phyloP scores from a whole-genome alignment of 2,329 filamentous ascomycete species.

The Didymosphaeria variabile region DNA sequence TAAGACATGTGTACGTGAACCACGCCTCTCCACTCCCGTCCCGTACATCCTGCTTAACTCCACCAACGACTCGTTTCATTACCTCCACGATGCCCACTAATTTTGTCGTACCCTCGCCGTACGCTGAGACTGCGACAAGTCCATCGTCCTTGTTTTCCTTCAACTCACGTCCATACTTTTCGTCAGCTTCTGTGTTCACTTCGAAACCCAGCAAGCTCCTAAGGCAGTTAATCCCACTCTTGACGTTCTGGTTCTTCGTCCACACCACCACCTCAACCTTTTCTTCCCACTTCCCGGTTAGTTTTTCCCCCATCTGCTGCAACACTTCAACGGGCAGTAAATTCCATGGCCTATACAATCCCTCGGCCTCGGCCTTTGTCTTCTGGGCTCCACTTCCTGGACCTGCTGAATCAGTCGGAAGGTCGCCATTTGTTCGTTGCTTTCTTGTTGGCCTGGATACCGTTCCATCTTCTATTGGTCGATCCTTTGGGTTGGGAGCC shows the following conservation, averaged over 20 bases:
- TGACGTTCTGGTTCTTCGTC: conserved; percentile 25
- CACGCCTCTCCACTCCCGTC: conserved; percentile 13
- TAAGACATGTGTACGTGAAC: conserved; percentile 24
- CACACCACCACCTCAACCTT: conserved; percentile 19
- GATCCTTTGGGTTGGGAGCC: neutral
- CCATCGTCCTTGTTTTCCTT: neutral
- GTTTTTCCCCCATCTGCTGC: neutral
- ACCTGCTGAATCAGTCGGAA: neutral
- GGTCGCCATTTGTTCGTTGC: neutral
- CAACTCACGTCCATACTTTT: neutral
- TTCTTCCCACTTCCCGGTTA: neutral
- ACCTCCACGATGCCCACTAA: conserved; percentile 25
- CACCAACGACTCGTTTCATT: conserved; percentile 18
- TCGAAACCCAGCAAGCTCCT: conserved; percentile 18
- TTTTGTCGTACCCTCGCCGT: conserved; percentile 23
- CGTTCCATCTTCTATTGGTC: neutral
- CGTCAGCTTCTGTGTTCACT: neutral
- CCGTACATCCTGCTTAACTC: neutral
- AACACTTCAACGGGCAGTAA: conserved; percentile 18
- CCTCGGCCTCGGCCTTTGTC: conserved; percentile 14
- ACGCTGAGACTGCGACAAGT: conserved; percentile 23
- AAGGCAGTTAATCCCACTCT: conserved; percentile 21
- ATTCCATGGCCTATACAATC: conserved; percentile 23
- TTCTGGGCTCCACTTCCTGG: neutral
- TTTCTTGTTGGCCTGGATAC: neutral